Base-by-base conservation (phyloP, 352 stramenopile genomes). In the Pythium utonaiense region DNA sequence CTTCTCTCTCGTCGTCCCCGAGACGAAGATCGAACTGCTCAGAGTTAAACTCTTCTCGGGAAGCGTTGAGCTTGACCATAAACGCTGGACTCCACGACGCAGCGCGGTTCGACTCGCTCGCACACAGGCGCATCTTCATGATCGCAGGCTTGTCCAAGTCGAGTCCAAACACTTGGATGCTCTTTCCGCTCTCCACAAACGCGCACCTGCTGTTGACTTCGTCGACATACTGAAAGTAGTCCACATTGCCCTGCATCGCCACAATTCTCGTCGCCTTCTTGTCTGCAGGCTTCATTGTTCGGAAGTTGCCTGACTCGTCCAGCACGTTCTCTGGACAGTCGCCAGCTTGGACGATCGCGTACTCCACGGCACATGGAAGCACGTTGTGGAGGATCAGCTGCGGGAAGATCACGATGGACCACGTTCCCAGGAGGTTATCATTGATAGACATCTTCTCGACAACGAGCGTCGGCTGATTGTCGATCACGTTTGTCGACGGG, bases 371-470 rank as follows among this genome's bases (percentile, higher is more conserved):
- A 27, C 84, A 93, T 14, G 86, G 86, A 42, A 96, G 67, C 36
- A 93, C 75, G 40, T 96, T 96, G 55, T 91, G 72, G 24, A 96
- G 62, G 30, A 91, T 66, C 25, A 96, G 49, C 61, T 96, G 86
- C 17, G 86, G 85, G 56, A 89, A 77, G 60, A 96, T 88, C 12
- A 87, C 84, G 31, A 96, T 67, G 31, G 73, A 86, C 84, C 85
- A 96, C 8, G 64, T 80, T 21, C 84, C 78, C 22, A 91, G 57
- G 12, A 68, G 57, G 1, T 67, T 16, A 53, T 83, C 73, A 59
- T 94, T 94, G 21, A 67, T 64, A 21, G 78, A 85, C 53, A 88
- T 80, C 55, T 75, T 91, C 56, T 95, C 85, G 30, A 91, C 68
- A 0, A 93, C 85, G 17, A 80, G 41, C 3, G 83, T 94, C 3